Evolutionary conservation across 2,329 filamentous ascomycete species (phyloP).

Genomic region (Sclerotinia glacialis): DNA sequence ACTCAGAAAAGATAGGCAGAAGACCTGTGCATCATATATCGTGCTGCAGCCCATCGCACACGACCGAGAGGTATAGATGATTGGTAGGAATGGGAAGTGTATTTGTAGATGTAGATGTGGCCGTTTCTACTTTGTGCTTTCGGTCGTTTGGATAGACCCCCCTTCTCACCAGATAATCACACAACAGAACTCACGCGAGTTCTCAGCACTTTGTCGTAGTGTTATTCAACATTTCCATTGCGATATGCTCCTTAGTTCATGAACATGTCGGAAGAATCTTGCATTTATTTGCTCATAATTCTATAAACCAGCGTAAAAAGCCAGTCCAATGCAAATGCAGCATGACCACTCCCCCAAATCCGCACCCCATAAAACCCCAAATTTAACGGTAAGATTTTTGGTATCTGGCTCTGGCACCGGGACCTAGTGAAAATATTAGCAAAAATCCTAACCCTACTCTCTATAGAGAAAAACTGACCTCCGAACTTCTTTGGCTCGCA

Average conservation of each 20-base stretch:
- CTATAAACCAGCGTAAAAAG: constrained; percentile 39
- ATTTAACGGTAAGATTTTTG: constrained; percentile 99
- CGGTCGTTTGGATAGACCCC: constrained; percentile 7
- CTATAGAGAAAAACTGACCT: constrained; percentile 38
- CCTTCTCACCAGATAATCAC: constrained; percentile 14
- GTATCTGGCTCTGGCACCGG: constrained; percentile 92
- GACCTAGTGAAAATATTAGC: constrained; percentile 61
- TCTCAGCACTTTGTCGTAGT: constrained; percentile 3
- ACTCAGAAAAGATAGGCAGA: too few species aligned
- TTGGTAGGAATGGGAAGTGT: constrained; percentile 11
- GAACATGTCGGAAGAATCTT: constrained; percentile 36
- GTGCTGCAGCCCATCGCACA: neutral
- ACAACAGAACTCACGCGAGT: constrained; percentile 10
- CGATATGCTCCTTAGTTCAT: constrained; percentile 27
- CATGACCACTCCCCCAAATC: constrained; percentile 37
- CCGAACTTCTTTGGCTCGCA: constrained; percentile 96
- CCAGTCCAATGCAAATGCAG: constrained; percentile 41
- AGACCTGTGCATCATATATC: neutral
- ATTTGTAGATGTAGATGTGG: constrained; percentile 2
- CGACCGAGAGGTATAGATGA: neutral
- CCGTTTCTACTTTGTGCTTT: constrained; percentile 10
- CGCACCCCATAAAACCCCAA: constrained; percentile 33
- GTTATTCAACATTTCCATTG: constrained; percentile 19
- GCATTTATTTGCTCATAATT: constrained; percentile 40
- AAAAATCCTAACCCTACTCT: constrained; percentile 4